Evolutionary conservation across 176 grass and related monocot species (phyloP).

Genomic region (Puya raimondii): DNA sequence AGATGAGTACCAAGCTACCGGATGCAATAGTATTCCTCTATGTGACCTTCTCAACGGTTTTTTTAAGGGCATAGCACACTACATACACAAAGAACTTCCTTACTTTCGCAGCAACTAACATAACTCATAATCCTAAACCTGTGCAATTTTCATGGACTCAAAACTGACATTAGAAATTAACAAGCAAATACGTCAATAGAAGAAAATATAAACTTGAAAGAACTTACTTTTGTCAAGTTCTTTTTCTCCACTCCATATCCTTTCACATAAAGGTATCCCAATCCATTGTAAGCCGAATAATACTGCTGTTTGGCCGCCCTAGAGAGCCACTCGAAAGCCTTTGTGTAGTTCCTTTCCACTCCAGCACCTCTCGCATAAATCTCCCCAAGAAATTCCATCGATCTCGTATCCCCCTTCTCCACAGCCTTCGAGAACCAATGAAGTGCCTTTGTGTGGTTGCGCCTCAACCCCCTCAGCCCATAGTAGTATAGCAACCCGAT

Average conservation of each 20-base stretch:
- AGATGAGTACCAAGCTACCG: not conserved
- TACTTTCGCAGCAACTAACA: too few relatives aligned
- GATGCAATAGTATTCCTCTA: not conserved
- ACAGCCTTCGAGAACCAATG: slow-evolving; percentile 84
- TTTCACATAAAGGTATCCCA: slow-evolving; percentile 97
- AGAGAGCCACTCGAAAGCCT: slow-evolving; percentile 79
- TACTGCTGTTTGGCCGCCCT: slow-evolving; percentile 71
- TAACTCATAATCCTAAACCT: not conserved
- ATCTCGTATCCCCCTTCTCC: slow-evolving; percentile 66
- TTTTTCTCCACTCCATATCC: slow-evolving; percentile 92
- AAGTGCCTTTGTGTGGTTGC: slow-evolving; percentile 68
- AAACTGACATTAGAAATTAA: not conserved
- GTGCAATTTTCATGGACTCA: not conserved
- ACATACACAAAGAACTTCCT: too few relatives aligned
- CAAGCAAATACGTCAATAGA: not conserved
- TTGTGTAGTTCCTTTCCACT: slow-evolving; percentile 80
- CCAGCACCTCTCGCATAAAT: slow-evolving; percentile 95
- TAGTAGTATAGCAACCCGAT: slow-evolving; percentile 96
- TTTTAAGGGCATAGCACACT: too few relatives aligned
- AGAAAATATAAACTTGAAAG: not conserved
- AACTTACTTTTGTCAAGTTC: slow-evolving; percentile 76
- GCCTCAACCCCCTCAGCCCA: slow-evolving; percentile 72
- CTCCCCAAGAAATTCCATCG: slow-evolving; percentile 85
- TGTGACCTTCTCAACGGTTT: too few relatives aligned
- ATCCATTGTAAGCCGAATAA: slow-evolving; percentile 97